These are phyloP conservation scores for Candida saitoana DNA, from an alignment of 805 yeast species.

Conservation along the genomic window DNA sequence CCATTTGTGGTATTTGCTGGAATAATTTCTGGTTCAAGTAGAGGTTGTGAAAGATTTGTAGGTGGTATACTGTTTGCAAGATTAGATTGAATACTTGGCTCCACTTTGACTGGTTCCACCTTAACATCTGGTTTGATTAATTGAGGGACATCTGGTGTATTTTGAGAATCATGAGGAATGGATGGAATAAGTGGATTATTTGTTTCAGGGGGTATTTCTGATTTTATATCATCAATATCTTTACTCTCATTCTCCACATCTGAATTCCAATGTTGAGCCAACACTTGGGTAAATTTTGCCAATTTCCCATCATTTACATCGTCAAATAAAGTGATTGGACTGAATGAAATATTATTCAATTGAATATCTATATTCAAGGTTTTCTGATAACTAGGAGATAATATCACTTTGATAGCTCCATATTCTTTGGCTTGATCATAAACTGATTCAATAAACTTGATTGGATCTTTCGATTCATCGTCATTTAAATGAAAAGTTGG, in stretches of 20 bases:
- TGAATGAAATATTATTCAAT: conserved; percentile 8
- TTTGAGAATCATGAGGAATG: no score
- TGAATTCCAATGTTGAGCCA: not conserved
- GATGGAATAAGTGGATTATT: no score
- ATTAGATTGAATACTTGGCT: no score
- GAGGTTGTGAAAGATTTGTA: no score
- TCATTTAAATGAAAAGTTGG: conserved; percentile 58
- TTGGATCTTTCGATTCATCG: conserved; percentile 55
- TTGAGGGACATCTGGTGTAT: no score
- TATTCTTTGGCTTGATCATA: conserved; percentile 48
- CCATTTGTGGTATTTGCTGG: no score
- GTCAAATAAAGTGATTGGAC: not conserved
- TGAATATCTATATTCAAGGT: conserved; percentile 19
- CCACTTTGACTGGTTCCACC: no score
- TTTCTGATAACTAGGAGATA: conserved; percentile 41
- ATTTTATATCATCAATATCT: not conserved
- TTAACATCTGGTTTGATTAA: no score
- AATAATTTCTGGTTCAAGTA: not conserved
- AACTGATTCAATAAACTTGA: conserved; percentile 55
- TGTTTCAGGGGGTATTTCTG: not conserved
- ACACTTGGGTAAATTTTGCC: not conserved
- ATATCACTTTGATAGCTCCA: conserved; percentile 74
- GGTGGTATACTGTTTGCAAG: no score
- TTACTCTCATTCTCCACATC: not conserved
- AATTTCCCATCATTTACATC: not conserved